Base-by-base conservation (phyloP, 768 basidiomycete genomes). In the Mycena rosella region DNA sequence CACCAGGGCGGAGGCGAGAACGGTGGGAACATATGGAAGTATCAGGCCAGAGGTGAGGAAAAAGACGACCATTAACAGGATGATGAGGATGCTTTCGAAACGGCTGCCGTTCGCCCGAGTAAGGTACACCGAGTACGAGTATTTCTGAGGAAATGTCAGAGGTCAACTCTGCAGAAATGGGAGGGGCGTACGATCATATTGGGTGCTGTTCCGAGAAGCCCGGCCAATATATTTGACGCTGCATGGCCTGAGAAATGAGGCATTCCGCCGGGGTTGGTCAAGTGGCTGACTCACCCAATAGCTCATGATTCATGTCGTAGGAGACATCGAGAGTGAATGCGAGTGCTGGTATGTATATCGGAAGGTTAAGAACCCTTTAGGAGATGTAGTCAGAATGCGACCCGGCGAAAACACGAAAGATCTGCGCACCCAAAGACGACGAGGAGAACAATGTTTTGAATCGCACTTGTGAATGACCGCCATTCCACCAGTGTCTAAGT, bases 291-390 rank as follows among this genome's bases (percentile, higher is more conserved):
- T 0, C 4, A 67, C 65, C 74, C 2, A 76, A 13, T 9, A 76
- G 65, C 45, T 76, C 75, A 53, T 74, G 72, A 30, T 76, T 67
- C 75, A 74, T 76, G 63, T 71, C 65, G 55, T 76, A 76, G 1
- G 75, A 67, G 20, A 71, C 55, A 38, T 73, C 73, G 10, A 76
- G 63, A 20, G 69, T 61, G 49, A 76, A 72, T 6, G 72, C 75
- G 8, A 74, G 51, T 18, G 74, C 64, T 3, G 74, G 72, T 13
- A 76, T 71, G 48, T 67, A 76, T 20, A 76, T 74, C 3, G 74
- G 74, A 14, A 76, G 60, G 51, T 74, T 74, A n/a, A 76, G 63
- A 8, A 76, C 72, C 0, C 67, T 68, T n/a, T n/a, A n/a, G n/a
- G 11, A 34, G 6, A 6, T 11, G 32, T 5, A 6, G 32, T 34